Percentiles rank a stretch among this genome's conserved stretches.
phyloP scores from a whole-genome alignment of 306 rosid species.

The Erythrophleum fordii region DNA sequence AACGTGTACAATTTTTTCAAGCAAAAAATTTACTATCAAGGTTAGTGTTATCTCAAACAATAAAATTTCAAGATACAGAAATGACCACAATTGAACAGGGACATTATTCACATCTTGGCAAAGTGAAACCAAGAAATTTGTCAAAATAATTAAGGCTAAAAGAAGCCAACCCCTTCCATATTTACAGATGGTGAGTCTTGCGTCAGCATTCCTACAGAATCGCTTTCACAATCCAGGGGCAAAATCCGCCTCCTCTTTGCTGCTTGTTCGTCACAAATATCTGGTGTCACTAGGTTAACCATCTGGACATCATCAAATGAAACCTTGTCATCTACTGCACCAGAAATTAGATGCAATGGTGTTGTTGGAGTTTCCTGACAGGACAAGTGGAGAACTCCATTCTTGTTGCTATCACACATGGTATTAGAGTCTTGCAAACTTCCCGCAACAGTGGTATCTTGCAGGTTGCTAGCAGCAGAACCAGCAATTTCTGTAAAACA shows the following conservation, averaged over 20 bases:
- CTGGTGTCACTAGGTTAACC: conserved; percentile 38
- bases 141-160: background rate
- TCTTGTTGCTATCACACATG: conserved; percentile 33
- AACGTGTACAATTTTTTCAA: background rate
- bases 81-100: background rate
- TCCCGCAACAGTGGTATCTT: conserved; percentile 23
- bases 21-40: background rate
- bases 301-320: conserved; percentile 39
- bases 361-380: conserved; percentile 38
- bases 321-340: conserved; percentile 31
- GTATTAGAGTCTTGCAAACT: conserved; percentile 36
- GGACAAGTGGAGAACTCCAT: conserved; percentile 26
- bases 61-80: conserved; percentile 9
- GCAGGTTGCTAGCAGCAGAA: conserved; percentile 37
- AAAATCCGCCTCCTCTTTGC: conserved; percentile 57
- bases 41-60: background rate
- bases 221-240: conserved; percentile 28
- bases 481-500: conserved; percentile 27
- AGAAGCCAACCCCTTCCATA: conserved; percentile 16
- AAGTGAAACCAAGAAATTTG: conserved; percentile 20
- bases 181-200: conserved; percentile 35
- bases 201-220: no score
- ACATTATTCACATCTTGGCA: conserved; percentile 40
- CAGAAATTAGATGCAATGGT: conserved; percentile 29
- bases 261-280: conserved; percentile 52